Evolutionary conservation across 140 eudicot genomes (phyloP).

Genomic region (Anethum foeniculum): DNA sequence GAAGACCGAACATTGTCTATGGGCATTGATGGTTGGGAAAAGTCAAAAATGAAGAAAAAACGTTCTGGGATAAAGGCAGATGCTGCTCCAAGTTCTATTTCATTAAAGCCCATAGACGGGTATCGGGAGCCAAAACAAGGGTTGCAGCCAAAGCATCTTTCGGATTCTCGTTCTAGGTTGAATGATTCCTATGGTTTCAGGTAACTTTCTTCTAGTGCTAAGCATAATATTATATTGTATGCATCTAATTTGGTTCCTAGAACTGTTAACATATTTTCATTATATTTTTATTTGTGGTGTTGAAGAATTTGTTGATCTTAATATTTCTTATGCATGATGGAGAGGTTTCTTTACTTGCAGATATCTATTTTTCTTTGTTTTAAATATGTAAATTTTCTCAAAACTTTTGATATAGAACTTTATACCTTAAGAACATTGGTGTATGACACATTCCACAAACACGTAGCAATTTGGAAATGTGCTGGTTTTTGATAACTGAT

Average conservation of each 20-base stretch:
- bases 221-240: background rate
- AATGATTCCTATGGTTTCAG: conserved; percentile 58
- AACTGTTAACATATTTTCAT: background rate
- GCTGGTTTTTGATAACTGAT: background rate
- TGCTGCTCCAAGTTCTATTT: conserved; percentile 36
- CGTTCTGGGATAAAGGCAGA: conserved; percentile 70
- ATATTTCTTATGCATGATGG: background rate
- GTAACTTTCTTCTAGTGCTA: conserved; percentile 27
- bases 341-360: conserved; percentile 6
- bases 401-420: background rate
- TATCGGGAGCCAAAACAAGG: conserved; percentile 65
- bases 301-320: no score
- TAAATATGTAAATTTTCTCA: background rate
- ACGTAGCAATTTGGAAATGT: background rate
- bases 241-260: background rate
- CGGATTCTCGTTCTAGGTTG: conserved; percentile 47
- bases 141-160: conserved; percentile 48
- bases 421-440: background rate
- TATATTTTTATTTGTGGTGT: background rate
- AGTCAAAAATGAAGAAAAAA: conserved; percentile 74
- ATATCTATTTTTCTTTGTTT: background rate
- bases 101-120: conserved; percentile 51
- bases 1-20: conserved; percentile 48
- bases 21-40: conserved; percentile 75
- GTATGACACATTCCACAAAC: background rate